Evolutionary conservation across 176 grass and related monocot species (phyloP).

Genomic region (Saccharum spontaneum): DNA sequence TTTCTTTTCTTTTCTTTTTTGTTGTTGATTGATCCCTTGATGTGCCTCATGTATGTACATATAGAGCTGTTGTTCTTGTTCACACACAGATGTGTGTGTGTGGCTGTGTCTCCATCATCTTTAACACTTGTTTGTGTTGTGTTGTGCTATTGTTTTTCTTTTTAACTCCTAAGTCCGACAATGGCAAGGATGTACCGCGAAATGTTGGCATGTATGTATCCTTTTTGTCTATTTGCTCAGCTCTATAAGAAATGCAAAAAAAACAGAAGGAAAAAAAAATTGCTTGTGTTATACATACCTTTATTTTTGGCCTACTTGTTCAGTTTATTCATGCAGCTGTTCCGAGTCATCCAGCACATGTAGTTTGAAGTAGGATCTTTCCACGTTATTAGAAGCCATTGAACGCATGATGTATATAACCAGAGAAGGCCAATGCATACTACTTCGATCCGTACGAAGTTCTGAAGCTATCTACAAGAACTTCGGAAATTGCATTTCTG

Average conservation of each 20-base stretch:
- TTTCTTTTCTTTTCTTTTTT: background rate
- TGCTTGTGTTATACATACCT: background rate
- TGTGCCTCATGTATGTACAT: constrained; percentile 26
- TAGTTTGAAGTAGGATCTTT: background rate
- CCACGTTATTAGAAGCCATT: background rate
- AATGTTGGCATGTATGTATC: background rate
- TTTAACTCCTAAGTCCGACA: constrained; percentile 37
- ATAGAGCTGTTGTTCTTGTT: background rate
- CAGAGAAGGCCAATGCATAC: background rate
- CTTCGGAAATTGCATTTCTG: background rate
- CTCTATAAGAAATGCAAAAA: constrained; percentile 16
- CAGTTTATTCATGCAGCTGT: background rate
- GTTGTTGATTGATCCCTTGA: background rate
- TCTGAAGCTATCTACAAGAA: background rate
- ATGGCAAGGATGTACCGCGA: constrained; percentile 38
- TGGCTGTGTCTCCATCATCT: constrained; percentile 17
- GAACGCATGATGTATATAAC: background rate
- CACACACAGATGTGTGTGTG: background rate
- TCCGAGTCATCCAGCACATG: background rate
- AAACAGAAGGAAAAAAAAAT: background rate
- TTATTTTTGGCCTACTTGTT: background rate
- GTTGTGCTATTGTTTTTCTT: background rate
- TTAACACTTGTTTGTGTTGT: background rate
- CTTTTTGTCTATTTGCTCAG: background rate
- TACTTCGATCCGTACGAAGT: background rate